Conservation (phyloP, 2,329 filamentous ascomycete species). For the Chrysoporthe puriensis region DNA sequence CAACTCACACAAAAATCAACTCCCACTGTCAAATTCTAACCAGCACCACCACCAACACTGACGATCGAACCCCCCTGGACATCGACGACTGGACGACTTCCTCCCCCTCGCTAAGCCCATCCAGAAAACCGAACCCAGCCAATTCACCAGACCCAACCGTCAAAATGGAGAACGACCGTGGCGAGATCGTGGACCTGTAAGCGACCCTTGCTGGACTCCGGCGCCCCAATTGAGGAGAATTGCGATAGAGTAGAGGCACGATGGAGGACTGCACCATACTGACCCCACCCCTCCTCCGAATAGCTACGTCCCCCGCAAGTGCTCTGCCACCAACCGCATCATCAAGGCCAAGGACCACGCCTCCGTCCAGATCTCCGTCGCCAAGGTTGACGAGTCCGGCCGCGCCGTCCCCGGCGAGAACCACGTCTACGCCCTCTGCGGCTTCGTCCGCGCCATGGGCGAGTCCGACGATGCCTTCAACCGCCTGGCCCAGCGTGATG, state of each 20-base stretch:
- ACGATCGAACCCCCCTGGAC: constrained; percentile 15
- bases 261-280: constrained; percentile 31
- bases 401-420: constrained; percentile 92
- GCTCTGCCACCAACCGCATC: constrained; percentile 98
- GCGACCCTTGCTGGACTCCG: constrained; percentile 40
- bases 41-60: constrained; percentile 20
- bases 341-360: constrained; percentile 99
- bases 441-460: constrained; percentile 96
- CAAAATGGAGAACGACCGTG: constrained; percentile 98
- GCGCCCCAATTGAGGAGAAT: background rate
- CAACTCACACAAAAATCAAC: constrained; percentile 26
- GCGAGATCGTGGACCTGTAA: constrained; percentile 99
- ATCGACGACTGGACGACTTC: constrained; percentile 36
- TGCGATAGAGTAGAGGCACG: background rate
- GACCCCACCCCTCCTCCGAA: constrained; percentile 32
- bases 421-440: constrained; percentile 95
- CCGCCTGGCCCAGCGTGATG: constrained; percentile 93
- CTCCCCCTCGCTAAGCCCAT: constrained; percentile 38
- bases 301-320: constrained; percentile 98
- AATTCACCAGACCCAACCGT: constrained; percentile 45
- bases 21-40: constrained; percentile 26
- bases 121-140: constrained; percentile 34
- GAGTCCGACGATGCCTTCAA: constrained; percentile 98
- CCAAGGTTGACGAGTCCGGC: constrained; percentile 99
- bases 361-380: constrained; percentile 94